Evolutionary conservation across 805 yeast species (phyloP), one percentile per base, ranked within the genome.

Genomic region (Huiozyma sinensis): DNA sequence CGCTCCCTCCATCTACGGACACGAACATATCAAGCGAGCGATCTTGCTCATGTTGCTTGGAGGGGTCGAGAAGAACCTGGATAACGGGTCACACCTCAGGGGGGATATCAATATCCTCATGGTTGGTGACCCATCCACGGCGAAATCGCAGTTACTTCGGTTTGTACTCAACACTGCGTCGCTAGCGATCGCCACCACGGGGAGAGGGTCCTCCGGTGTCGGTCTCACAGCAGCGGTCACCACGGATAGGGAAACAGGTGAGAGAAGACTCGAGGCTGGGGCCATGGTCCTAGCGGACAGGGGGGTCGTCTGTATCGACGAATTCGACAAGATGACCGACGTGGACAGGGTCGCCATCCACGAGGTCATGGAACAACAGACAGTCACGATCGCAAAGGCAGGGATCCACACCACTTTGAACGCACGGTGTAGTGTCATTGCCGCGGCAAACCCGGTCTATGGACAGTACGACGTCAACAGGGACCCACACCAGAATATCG

Each of bases 311-410:
- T 92, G 98, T 75, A 94, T 92, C 57, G 98, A 92, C 72, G 98
- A 92, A 71, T 92, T 92, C 60, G 98, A 90, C 68, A 92, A 92
- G 66, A 92, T 92, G 98, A 81, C 85, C 49, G 98, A 92, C 63
- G 77, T 80, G 28, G 98, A 92, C 68, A 76, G 98, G 61, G 97
- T 92, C 42, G 97, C 97, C 1, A 92, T 92, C 58, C 98, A 92
- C 66, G 98, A 92, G 74, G 98, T 92, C 41, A 92, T 92, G 98
- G 98, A 92, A 69, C 98, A 92, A 68, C 98, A 92, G 65, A 92
- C 98, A 0, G 96, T 90, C 29, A 89, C 97, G 2, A 89, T 90
- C 58, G 95, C 97, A 42, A 90, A 90, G 64, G 98, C 97, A 5
- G 98, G 98, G 50, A 90, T 90, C 56, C 97, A 90, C 64, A 89